These are phyloP conservation scores for Hibiscus mutabilis DNA, from an alignment of 345 rosid genomes.

Conservation along the genomic window DNA sequence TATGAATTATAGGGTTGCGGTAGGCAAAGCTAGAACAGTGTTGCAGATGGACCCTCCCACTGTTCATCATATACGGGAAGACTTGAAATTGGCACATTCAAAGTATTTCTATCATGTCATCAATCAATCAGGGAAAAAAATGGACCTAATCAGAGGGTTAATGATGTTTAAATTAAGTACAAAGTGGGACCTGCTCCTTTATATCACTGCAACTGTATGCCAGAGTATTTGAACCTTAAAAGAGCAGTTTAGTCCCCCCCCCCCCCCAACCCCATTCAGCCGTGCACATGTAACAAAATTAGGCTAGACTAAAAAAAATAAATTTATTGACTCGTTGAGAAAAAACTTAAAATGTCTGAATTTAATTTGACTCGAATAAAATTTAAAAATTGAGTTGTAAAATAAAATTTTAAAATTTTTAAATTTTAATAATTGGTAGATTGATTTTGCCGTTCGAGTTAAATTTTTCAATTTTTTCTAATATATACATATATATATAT, in stretches of 20 bases:
- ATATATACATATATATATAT: too few species aligned
- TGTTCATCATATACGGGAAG: conserved; percentile 2
- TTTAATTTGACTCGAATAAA: too few species aligned
- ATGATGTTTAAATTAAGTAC: conserved; percentile 15
- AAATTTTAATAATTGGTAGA: too few species aligned
- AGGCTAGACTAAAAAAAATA: too few species aligned
- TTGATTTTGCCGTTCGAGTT: too few species aligned
- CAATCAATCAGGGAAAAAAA: conserved; percentile 15
- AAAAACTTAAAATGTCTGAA: too few species aligned
- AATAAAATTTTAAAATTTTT: too few species aligned
- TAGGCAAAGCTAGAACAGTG: neutral
- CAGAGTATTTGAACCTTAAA: conserved; percentile 12
- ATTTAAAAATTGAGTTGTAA: too few species aligned
- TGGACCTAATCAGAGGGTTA: neutral
- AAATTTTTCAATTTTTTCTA: too few species aligned
- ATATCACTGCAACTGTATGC: conserved; percentile 3
- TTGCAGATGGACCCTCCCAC: neutral
- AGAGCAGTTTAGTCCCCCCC: conserved; percentile 10
- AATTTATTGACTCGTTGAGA: too few species aligned
- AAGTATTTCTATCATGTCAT: conserved; percentile 22
- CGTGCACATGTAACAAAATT: conserved; percentile 17
- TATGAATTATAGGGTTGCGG: conserved; percentile 9
- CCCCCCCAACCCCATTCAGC: neutral
- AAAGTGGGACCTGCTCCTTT: conserved; percentile 22
- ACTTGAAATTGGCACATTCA: conserved; percentile 34